Base-by-base conservation (phyloP, 495 filamentous ascomycete genomes). In the Neurospora sp. region DNA sequence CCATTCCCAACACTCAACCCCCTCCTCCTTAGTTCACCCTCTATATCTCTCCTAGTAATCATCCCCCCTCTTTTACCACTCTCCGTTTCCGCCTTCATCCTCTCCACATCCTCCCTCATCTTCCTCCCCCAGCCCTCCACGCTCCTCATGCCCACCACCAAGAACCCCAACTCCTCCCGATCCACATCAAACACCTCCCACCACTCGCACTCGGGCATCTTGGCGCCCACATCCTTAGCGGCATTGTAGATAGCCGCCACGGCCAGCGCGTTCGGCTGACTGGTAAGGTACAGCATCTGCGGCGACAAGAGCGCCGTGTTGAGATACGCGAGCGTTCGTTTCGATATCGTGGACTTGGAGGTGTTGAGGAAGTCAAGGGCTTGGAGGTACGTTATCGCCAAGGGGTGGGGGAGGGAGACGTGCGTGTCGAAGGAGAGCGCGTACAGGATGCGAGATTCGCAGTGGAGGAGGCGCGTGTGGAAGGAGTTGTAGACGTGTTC, bases 121-220 rank as follows among this genome's bases (percentile, higher is more conserved):
- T 80, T 82, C 74, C 75, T 75, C 76, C 88, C 90, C 81, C 92
- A 94, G 1, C 88, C 90, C 74, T 92, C 90, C 65, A 95, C 84
- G 71, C 95, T 97, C 69, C 87, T 82, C 89, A 99, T 89, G 0
- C 85, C 94, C 37, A 97, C 93, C 14, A 97, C 95, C 75, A 99
- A 77, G 76, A 98, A 98, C 4, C 96, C 96, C 68, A 98, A 83
- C 79, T 97, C 94, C 85, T 99, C 96, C 27, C 96, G 86, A 69
- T 98, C 95, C n/a, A 94, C 92, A 83, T 99, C 96, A 81, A 99
- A 98, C 1, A 98, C 92, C 82, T 96, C 94, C 96, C 96, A 99
- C 96, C 96, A 99, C 69, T 93, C 90, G 35, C 83, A 85, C 69
- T 90, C 90, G 3, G 95, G 92, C 80, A 98, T 84, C 79, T 92